phyloP scores from a whole-genome alignment of 1,139 yeast genomes.

The Yamadazyma buinensis region DNA sequence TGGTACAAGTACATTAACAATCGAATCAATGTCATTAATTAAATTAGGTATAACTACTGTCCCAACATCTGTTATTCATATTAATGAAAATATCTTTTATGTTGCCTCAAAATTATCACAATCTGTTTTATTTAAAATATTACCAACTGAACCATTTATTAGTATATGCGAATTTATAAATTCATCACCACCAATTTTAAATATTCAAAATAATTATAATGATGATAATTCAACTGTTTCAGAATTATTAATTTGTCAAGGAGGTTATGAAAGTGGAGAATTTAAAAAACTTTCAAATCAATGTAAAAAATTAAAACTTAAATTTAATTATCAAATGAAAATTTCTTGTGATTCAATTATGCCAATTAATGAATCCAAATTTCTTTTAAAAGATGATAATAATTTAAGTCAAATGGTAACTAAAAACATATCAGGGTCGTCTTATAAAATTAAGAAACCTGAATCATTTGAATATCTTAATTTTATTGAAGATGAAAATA shows the following conservation, averaged over 20 bases:
- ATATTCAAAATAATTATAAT: constrained; percentile 15
- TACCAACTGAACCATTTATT: constrained; percentile 26
- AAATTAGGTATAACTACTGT: constrained; percentile 30
- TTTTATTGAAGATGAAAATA: not conserved
- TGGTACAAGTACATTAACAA: constrained; percentile 4
- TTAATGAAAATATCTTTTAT: constrained; percentile 27
- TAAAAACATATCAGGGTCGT: not conserved
- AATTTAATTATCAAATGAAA: constrained; percentile 4
- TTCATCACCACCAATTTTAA: constrained; percentile 37
- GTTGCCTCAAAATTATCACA: constrained; percentile 31
- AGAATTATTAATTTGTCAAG: constrained; percentile 30
- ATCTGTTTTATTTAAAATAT: constrained; percentile 30
- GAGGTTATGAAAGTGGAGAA: constrained; percentile 39
- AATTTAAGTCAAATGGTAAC: not conserved
- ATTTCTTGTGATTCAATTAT: constrained; percentile 1
- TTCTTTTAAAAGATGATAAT: not conserved
- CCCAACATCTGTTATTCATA: constrained; percentile 24
- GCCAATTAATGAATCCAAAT: not conserved
- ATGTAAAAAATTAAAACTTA: constrained; percentile 2
- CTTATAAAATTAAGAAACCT: not conserved
- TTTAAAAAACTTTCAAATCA: constrained; percentile 16
- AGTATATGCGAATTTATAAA: constrained; percentile 19
- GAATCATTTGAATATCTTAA: too few species aligned
- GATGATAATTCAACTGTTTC: constrained; percentile 10
- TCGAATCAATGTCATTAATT: constrained; percentile 24